These are phyloP conservation scores for Aphanomyces euteiches DNA, from an alignment of 352 stramenopile genomes.

Conservation along the genomic window DNA sequence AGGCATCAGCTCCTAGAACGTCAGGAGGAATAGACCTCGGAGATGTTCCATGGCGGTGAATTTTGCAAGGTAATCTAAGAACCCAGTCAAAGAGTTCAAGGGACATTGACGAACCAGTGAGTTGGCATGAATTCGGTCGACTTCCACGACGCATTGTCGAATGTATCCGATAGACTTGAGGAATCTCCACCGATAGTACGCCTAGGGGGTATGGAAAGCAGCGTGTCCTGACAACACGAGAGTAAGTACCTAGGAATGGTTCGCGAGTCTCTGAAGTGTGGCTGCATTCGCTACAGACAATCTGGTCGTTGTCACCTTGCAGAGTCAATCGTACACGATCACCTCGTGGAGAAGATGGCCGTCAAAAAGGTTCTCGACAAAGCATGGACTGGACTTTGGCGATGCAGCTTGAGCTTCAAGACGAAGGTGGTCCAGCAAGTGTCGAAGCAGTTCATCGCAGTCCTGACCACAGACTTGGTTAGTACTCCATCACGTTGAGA, in stretches of 20 bases:
- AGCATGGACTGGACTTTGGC: background rate
- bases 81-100: background rate
- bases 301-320: background rate
- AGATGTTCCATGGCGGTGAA: background rate
- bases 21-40: background rate
- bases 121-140: background rate
- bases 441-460: constrained; percentile 3
- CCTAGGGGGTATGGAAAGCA: background rate
- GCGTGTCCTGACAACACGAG: background rate
- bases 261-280: background rate
- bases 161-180: background rate
- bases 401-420: background rate
- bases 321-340: too few species aligned
- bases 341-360: background rate
- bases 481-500: background rate
- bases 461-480: background rate
- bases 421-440: background rate
- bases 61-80: background rate
- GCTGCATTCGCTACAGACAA: background rate
- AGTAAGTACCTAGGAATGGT: background rate
- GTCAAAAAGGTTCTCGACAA: background rate
- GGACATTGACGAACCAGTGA: background rate
- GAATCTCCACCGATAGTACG: constrained; percentile 4
- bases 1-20: background rate
- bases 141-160: background rate